Evolutionary conservation across 441 rosid genomes (phyloP).

Genomic region (Hura crepitans): DNA sequence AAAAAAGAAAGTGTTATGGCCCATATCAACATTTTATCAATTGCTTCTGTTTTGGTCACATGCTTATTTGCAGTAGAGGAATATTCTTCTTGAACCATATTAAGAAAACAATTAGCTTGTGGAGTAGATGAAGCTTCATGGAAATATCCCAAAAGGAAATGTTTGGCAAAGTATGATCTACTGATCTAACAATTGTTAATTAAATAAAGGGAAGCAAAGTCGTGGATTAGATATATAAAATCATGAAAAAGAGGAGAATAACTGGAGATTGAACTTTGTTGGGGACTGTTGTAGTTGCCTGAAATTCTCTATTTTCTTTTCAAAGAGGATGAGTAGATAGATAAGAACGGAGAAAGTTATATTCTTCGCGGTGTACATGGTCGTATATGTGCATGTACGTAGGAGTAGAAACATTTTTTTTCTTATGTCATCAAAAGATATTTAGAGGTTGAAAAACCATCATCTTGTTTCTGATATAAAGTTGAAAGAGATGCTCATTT

Average conservation of each 20-base stretch:
- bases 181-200: not conserved
- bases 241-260: conserved; percentile 8
- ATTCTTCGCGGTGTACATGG: not conserved
- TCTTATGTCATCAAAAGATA: not conserved
- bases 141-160: conserved; percentile 15
- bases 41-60: not conserved
- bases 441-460: conserved; percentile 23
- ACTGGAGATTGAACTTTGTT: conserved; percentile 5
- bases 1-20: not conserved
- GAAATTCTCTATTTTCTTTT: not conserved
- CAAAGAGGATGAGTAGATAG: not conserved
- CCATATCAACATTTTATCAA: not conserved
- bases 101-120: not conserved
- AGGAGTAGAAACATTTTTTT: conserved; percentile 2
- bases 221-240: not conserved
- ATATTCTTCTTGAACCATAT: not conserved
- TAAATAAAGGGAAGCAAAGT: not conserved
- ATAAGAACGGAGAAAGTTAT: not conserved
- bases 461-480: conserved; percentile 1
- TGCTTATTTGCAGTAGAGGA: not conserved
- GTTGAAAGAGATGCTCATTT: conserved; percentile 8
- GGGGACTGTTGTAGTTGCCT: not conserved
- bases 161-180: not conserved
- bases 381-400: conserved; percentile 8
- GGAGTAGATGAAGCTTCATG: conserved; percentile 12